Evolutionary conservation across 805 yeast species (phyloP), one percentile per base, ranked within the genome.

Genomic region (Peterozyma toletana): DNA sequence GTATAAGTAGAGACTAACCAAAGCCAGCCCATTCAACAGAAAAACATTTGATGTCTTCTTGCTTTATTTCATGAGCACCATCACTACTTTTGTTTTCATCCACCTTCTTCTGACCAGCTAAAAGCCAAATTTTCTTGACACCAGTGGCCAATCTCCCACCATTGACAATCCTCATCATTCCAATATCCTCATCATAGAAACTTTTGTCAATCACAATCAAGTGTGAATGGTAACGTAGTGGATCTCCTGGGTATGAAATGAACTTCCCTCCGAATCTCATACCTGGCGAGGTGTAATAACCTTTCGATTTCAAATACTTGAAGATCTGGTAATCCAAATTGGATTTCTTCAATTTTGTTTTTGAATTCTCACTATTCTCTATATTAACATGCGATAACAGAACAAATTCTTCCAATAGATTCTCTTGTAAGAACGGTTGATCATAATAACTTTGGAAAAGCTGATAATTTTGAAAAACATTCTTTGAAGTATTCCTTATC

Each of bases 11-110:
- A 30, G 9, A 39, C 50, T 60, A 88, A 45, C 96, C 97, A 65
- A 91, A 91, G 0, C 96, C 97, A 0, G 98, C 89, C 99, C 99
- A 91, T 63, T 91, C 96, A 2, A 91, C 67, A 5, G 96, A 83
- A 56, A 78, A 91, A 14, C 75, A 73, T 39, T 63, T 65, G 13
- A 66, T 63, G 39, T 53, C 53, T 10, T 62, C 57, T 5, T 56
- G 53, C 37, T 36, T 42, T 18, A 45, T 27, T 17, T 40, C 27
- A 36, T 39, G 40, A 10, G 31, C 16, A 31, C 33, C 41, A 27
- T 21, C 37, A 40, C 18, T 39, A 48, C 57, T 14, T 45, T 50
- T 2, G 52, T 51, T 9, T 50, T 47, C 2, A 48, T 42, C 14
- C 27, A 21, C 50, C 48, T n/a, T 46, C 44, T 50, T 51, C 34